phyloP scores from a whole-genome alignment of 169 alveolate species.

The Ichthyophthirius multifiliis region DNA sequence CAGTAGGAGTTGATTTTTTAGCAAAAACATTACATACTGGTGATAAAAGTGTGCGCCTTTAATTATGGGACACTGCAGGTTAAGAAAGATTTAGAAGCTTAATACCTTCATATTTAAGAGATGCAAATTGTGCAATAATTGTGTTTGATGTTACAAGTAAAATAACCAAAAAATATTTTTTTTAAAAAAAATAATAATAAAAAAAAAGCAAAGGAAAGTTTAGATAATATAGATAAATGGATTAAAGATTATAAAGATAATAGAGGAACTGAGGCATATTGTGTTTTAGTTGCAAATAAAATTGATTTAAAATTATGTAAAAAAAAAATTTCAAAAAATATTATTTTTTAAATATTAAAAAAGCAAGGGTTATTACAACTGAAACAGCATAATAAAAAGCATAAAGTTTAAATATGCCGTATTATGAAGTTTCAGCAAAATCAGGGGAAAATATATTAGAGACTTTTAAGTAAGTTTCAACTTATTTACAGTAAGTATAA shows the following conservation, averaged over 20 bases:
- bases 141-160: slow-evolving; percentile 52
- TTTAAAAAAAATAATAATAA: neutral
- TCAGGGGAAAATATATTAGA: slow-evolving; percentile 44
- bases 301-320: slow-evolving; percentile 57
- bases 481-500: neutral
- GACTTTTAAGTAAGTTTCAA: slow-evolving; percentile 33
- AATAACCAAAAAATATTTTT: neutral
- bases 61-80: slow-evolving; percentile 79
- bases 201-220: slow-evolving; percentile 22
- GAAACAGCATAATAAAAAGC: slow-evolving; percentile 53
- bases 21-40: slow-evolving; percentile 52
- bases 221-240: slow-evolving; percentile 58
- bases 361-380: neutral
- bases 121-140: slow-evolving; percentile 63
- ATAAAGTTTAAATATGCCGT: slow-evolving; percentile 37
- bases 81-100: slow-evolving; percentile 64
- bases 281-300: slow-evolving; percentile 65
- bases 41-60: slow-evolving; percentile 52
- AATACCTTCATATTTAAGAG: slow-evolving; percentile 68
- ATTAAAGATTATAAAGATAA: slow-evolving; percentile 56
- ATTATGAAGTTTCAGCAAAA: slow-evolving; percentile 51
- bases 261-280: slow-evolving; percentile 66
- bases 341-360: too few species aligned
- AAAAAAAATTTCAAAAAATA: too few species aligned
- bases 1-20: slow-evolving; percentile 74